phyloP scores from a whole-genome alignment of 371 early-diverging fungal genomes.

The Mortierella sp. region DNA sequence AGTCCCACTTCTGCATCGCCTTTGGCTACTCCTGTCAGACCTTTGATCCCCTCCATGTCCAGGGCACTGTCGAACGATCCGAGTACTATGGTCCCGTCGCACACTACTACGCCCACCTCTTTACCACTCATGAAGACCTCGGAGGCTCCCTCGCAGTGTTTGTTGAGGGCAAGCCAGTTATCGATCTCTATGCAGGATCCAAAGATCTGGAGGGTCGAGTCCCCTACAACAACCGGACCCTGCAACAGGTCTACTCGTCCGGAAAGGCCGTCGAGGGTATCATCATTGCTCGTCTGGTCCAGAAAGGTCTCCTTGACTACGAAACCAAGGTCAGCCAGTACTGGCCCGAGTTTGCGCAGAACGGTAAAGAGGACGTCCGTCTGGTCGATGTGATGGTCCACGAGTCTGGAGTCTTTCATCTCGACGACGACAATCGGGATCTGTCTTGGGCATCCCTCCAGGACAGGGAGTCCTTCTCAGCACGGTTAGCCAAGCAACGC shows the following conservation, averaged over 20 bases:
- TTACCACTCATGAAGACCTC: constrained; percentile 58
- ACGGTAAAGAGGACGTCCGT: constrained; percentile 78
- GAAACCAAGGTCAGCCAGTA: constrained; percentile 67
- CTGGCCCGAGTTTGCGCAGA: constrained; percentile 86
- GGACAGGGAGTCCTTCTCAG: constrained; percentile 56
- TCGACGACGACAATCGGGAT: constrained; percentile 60
- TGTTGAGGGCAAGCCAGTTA: constrained; percentile 69
- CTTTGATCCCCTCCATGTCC: constrained; percentile 15
- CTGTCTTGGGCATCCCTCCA: constrained; percentile 57
- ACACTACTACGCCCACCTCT: constrained; percentile 19
- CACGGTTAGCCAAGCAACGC: constrained; percentile 67
- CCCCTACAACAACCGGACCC: constrained; percentile 67
- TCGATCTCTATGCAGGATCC: constrained; percentile 76
- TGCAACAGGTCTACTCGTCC: constrained; percentile 78
- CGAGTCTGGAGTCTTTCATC: constrained; percentile 71
- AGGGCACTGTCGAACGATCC: constrained; percentile 24
- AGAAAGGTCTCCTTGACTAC: constrained; percentile 68
- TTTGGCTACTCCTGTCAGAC: constrained; percentile 24
- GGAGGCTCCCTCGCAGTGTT: constrained; percentile 68
- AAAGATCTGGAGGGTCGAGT: constrained; percentile 60
- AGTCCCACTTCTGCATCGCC: constrained; percentile 23
- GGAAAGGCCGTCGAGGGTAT: constrained; percentile 75
- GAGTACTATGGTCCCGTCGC: constrained; percentile 28
- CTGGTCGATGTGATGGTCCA: constrained; percentile 74
- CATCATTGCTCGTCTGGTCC: constrained; percentile 72